These are phyloP conservation scores for Claviceps purpurea DNA, from an alignment of 2,329 filamentous ascomycete genomes.

Conservation along the genomic window DNA sequence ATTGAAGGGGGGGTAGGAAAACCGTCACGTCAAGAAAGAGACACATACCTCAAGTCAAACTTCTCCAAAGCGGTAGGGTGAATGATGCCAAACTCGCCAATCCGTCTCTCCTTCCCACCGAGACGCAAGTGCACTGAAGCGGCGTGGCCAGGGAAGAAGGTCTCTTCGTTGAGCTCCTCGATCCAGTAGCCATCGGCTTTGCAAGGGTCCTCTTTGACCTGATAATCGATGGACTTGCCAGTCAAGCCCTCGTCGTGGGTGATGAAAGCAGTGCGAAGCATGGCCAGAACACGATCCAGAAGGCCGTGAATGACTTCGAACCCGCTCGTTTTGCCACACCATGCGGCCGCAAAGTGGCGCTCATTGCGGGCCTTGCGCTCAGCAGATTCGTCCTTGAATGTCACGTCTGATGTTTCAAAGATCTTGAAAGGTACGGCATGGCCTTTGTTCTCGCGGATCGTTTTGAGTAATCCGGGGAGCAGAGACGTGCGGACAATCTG, in stretches of 20 bases:
- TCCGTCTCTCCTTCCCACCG: slow-evolving; percentile 56
- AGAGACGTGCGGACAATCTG: slow-evolving; percentile 83
- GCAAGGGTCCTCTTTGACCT: slow-evolving; percentile 38
- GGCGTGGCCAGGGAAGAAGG: slow-evolving; percentile 83
- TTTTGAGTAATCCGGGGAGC: slow-evolving; percentile 81
- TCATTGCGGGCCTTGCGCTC: slow-evolving; percentile 89
- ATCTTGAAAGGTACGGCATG: slow-evolving; percentile 82
- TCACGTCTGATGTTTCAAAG: slow-evolving; percentile 83
- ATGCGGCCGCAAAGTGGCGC: slow-evolving; percentile 89
- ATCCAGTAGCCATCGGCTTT: slow-evolving; percentile 79
- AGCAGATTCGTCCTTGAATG: slow-evolving; percentile 68
- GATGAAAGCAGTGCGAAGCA: slow-evolving; percentile 76
- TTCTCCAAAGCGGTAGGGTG: slow-evolving; percentile 89
- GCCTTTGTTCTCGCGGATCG: slow-evolving; percentile 82
- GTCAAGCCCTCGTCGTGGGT: slow-evolving; percentile 56
- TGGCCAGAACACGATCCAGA: slow-evolving; percentile 79
- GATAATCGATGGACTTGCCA: slow-evolving; percentile 36
- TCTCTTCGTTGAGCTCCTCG: slow-evolving; percentile 78
- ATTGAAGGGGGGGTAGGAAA: neutral
- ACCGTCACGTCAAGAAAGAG: neutral
- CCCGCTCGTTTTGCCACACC: slow-evolving; percentile 85
- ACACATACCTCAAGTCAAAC: slow-evolving; percentile 65
- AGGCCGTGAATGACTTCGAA: slow-evolving; percentile 95
- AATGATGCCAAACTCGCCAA: slow-evolving; percentile 87
- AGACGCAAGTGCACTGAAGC: slow-evolving; percentile 72